Percentiles rank a stretch among this genome's conserved stretches.
These are phyloP conservation scores for Juglanconis juglandina DNA, from an alignment of 2,329 filamentous ascomycete genomes.

Conservation along the genomic window DNA sequence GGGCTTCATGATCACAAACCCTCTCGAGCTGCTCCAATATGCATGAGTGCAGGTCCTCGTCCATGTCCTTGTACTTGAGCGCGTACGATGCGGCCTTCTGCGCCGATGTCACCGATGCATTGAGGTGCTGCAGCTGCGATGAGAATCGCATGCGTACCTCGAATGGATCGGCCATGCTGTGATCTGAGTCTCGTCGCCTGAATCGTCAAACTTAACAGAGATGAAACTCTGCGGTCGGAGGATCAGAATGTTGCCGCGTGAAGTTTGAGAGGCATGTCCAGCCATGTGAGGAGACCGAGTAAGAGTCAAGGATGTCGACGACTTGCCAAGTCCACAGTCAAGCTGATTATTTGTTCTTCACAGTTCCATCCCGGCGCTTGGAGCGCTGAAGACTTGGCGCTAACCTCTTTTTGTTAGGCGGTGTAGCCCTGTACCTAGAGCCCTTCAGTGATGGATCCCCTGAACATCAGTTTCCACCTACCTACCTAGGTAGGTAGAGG, in stretches of 20 bases:
- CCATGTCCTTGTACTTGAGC: conserved; percentile 87
- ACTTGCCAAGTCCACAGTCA: background rate
- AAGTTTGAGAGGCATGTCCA: background rate
- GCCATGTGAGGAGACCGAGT: background rate
- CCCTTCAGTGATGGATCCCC: background rate
- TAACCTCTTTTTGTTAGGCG: conserved; percentile 2
- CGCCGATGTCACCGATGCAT: conserved; percentile 82
- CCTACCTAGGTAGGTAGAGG: no score
- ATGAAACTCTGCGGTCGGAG: background rate
- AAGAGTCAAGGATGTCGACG: background rate
- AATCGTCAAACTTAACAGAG: background rate
- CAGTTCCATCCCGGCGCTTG: background rate
- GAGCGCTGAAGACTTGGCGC: background rate
- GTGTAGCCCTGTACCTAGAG: background rate
- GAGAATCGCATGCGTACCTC: conserved; percentile 98
- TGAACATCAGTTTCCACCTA: background rate
- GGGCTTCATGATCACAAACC: conserved; percentile 39
- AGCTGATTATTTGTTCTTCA: background rate
- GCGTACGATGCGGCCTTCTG: conserved; percentile 95
- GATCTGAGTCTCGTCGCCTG: background rate
- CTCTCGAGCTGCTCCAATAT: conserved; percentile 93
- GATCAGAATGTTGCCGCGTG: background rate
- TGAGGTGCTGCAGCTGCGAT: conserved; percentile 81
- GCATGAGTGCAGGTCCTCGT: conserved; percentile 95
- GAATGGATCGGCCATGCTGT: conserved; percentile 73